Conservation (phyloP, 164 flowering plant species). For the Brasenia schreberi region DNA sequence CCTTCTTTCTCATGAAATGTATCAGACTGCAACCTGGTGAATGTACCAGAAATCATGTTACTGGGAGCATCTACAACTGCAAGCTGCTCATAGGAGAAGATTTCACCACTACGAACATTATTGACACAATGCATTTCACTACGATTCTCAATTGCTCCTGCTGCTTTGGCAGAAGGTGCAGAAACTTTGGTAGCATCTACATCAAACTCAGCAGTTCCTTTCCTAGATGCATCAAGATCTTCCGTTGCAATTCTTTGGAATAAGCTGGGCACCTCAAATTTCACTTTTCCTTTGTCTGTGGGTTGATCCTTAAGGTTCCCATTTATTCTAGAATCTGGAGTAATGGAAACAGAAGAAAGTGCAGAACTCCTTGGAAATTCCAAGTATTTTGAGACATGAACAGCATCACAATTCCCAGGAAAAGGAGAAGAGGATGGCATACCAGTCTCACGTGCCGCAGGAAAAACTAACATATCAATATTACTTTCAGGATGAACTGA, state of each 20-base stretch:
- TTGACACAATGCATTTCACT: not conserved
- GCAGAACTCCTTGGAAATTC: constrained; percentile 8
- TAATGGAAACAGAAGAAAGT: constrained; percentile 9
- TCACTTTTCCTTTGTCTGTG: constrained; percentile 4
- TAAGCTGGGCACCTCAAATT: constrained; percentile 9
- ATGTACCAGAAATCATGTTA: constrained; percentile 4
- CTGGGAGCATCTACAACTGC: constrained; percentile 8
- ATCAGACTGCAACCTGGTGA: constrained; percentile 7
- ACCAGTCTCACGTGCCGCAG: not conserved
- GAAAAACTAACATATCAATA: not conserved
- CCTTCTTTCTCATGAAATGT: constrained; percentile 4
- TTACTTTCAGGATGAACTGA: not conserved
- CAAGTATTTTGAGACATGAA: constrained; percentile 6
- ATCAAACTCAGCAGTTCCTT: constrained; percentile 5
- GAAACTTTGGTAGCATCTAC: constrained; percentile 1
- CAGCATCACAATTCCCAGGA: not conserved
- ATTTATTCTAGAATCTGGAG: constrained; percentile 9
- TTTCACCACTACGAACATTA: constrained; percentile 7
- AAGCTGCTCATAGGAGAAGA: constrained; percentile 2
- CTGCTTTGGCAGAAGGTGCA: not conserved
- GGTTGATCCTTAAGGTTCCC: constrained; percentile 1
- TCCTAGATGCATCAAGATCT: constrained; percentile 8
- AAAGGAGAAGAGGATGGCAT: not conserved
- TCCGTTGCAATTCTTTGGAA: constrained; percentile 12
- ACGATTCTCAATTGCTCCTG: not conserved